A percentile compares a stretch with the other conserved stretches of the same genome.
Evolutionary conservation across 1,139 yeast genomes (phyloP).

Genomic region (Kodamaea suecica): DNA sequence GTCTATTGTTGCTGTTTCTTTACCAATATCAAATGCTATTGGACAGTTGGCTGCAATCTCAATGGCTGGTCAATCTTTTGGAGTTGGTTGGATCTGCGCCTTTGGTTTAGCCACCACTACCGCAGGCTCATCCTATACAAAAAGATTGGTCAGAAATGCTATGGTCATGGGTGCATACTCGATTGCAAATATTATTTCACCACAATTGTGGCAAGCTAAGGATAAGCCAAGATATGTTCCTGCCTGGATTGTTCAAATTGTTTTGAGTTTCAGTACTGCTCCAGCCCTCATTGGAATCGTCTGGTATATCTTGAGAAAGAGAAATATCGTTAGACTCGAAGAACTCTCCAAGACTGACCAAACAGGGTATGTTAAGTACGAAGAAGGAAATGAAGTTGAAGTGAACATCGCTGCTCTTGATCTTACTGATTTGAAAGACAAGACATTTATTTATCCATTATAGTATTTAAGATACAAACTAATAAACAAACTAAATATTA

Average conservation of each 20-base stretch:
- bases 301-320: conserved; percentile 32
- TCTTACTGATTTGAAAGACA: conserved; percentile 46
- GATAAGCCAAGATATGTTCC: conserved; percentile 25
- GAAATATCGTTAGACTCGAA: conserved; percentile 33
- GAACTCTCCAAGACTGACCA: conserved; percentile 7
- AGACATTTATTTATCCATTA: conserved; percentile 42
- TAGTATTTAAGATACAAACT: no score
- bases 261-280: conserved; percentile 41
- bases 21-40: conserved; percentile 38
- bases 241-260: conserved; percentile 56
- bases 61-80: conserved; percentile 20
- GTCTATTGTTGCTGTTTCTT: conserved; percentile 40
- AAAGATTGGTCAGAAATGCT: conserved; percentile 23
- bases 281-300: conserved; percentile 37
- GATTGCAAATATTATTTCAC: conserved; percentile 26
- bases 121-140: conserved; percentile 23
- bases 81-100: conserved; percentile 21
- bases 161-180: conserved; percentile 23
- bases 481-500: no score
- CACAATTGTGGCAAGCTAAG: conserved; percentile 23
- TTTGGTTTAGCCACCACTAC: conserved; percentile 26
- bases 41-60: conserved; percentile 38
- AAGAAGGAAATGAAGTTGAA: conserved; percentile 26
- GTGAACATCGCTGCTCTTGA: conserved; percentile 42
- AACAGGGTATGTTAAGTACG: conserved; percentile 25